phyloP scores from a whole-genome alignment of 495 filamentous ascomycete genomes.

The Entonaema liquescens region DNA sequence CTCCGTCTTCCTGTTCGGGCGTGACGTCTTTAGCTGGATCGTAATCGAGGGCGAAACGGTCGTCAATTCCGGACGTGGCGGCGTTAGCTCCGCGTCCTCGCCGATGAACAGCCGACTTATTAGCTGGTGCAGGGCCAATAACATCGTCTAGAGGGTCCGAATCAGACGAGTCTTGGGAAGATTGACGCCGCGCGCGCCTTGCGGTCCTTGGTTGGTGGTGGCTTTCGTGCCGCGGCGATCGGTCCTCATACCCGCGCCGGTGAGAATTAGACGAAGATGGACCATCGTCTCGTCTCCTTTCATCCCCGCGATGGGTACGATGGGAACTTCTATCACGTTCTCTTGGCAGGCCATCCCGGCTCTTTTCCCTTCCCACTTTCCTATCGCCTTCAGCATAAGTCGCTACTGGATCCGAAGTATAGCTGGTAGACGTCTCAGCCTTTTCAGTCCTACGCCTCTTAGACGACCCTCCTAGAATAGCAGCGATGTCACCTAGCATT shows the following conservation, averaged over 20 bases:
- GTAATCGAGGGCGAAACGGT: conserved; percentile 79
- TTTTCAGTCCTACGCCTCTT: conserved; percentile 45
- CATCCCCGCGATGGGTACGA: conserved; percentile 15
- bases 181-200: conserved; percentile 10
- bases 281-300: conserved; percentile 29
- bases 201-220: conserved; percentile 11
- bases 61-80: conserved; percentile 74
- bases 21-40: conserved; percentile 77
- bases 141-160: conserved; percentile 83
- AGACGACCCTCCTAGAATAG: conserved; percentile 57
- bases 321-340: conserved; percentile 11
- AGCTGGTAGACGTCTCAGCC: conserved; percentile 24
- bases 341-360: conserved; percentile 8
- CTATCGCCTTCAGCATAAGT: conserved; percentile 25
- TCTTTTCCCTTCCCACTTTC: conserved; percentile 9
- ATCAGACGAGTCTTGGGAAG: conserved; percentile 51
- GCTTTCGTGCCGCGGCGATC: conserved; percentile 42
- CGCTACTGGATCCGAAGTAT: conserved; percentile 1
- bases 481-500: conserved; percentile 62
- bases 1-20: conserved; percentile 60
- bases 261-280: conserved; percentile 23
- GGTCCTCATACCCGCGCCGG: conserved; percentile 43
- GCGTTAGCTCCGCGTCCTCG: conserved; percentile 79
- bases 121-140: conserved; percentile 79
- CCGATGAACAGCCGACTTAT: conserved; percentile 58